Evolutionary conservation across 2,329 filamentous ascomycete species (phyloP), one percentile per base, ranked within the genome.

Genomic region (Fusarium phyllophilum): DNA sequence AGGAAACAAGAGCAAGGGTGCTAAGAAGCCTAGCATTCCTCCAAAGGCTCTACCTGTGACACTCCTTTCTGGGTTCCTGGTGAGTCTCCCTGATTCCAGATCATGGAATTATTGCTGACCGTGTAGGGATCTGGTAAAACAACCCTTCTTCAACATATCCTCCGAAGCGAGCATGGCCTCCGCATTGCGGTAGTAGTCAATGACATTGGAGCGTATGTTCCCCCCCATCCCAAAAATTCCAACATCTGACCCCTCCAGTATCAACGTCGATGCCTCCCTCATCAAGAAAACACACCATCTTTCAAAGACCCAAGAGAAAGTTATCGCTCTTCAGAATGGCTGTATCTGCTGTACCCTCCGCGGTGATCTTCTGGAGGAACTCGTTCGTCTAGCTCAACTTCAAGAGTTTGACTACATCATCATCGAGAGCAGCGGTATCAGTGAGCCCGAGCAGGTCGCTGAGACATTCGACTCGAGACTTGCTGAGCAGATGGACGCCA

Each of bases 261-360:
- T 92, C 57, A 93, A 93, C 73, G 89, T 93, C 73, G 90, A 93
- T 65, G 90, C 90, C 1, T 85, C 89, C 10, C 82, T 92, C 0
- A 89, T 92, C 49, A 87, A 87, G 22, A 84, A 88, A 63, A 85
- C 82, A 4, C 86, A 90, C 75, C 86, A 85, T 31, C 81, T 92
- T 41, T 88, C 87, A 6, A 86, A 88, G 72, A 89, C 88, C 0
- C 83, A 91, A 44, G 90, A 92, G 72, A 91, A 92, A 71, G 85
- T 93, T 38, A 89, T 93, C 22, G 88, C 90, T 15, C 85, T 93
- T 62, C 90, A 93, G 76, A 93, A 93, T 70, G 91, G 92, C 15
- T 94, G 92, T 73, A 94, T 94, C 76, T 94, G 92, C 84, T 94
- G 92, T 75, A 94, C 92, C 0, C 84, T 94, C 0, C 89, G 92